Conservation (phyloP, 805 yeast species). For the Ogataea dorogensis region DNA sequence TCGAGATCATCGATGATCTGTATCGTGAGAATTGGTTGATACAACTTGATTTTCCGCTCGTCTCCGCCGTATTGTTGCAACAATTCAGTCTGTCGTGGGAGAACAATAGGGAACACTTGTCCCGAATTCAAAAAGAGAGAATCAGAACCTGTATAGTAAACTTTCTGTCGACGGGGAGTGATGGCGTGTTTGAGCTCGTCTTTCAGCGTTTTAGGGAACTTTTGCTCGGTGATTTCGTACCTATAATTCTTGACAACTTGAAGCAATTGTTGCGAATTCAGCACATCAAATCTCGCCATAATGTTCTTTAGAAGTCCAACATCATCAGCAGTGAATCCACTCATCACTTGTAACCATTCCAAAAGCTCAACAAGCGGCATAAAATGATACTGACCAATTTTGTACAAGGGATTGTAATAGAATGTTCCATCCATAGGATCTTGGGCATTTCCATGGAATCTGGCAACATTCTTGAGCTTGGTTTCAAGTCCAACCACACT, state of each 20-base stretch:
- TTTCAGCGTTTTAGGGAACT: slow-evolving; percentile 53
- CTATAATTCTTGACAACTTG: slow-evolving; percentile 73
- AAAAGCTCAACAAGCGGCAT: slow-evolving; percentile 73
- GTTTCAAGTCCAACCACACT: slow-evolving; percentile 25
- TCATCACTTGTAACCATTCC: slow-evolving; percentile 88
- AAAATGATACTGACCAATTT: slow-evolving; percentile 64
- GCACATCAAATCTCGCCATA: slow-evolving; percentile 47
- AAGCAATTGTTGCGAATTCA: slow-evolving; percentile 69
- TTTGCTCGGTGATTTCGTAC: slow-evolving; percentile 78
- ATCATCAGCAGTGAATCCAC: slow-evolving; percentile 48
- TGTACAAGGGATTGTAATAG: slow-evolving; percentile 62
- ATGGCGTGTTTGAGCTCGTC: slow-evolving; percentile 39
- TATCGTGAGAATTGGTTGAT: slow-evolving; percentile 71
- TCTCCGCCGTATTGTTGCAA: slow-evolving; percentile 72
- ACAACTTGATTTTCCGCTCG: slow-evolving; percentile 49
- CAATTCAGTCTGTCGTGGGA: slow-evolving; percentile 76
- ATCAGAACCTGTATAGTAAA: slow-evolving; percentile 26
- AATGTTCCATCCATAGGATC: slow-evolving; percentile 53
- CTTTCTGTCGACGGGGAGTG: slow-evolving; percentile 16
- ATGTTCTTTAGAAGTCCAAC: slow-evolving; percentile 61
- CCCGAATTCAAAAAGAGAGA: slow-evolving; percentile 51
- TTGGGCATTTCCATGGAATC: slow-evolving; percentile 29
- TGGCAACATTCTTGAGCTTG: slow-evolving; percentile 29
- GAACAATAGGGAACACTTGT: slow-evolving; percentile 51
- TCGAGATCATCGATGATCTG: slow-evolving; percentile 71